Evolutionary conservation across 2,329 filamentous ascomycete genomes (phyloP).

Genomic region (Pezicula carpinea): DNA sequence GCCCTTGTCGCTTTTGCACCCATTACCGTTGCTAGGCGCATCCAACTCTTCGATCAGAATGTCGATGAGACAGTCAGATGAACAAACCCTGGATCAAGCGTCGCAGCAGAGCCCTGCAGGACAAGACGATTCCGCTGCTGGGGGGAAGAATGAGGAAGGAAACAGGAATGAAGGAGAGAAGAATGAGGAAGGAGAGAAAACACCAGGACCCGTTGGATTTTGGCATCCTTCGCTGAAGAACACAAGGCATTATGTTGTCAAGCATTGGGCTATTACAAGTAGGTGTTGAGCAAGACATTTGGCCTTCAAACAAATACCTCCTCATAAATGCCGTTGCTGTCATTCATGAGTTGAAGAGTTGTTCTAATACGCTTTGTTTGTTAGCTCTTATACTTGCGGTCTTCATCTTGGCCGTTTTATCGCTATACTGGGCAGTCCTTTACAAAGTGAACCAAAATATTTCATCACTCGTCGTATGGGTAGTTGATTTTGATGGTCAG

Average conservation of each 20-base stretch:
- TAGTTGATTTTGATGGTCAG: slow-evolving; percentile 60
- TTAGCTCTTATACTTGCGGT: slow-evolving; percentile 45
- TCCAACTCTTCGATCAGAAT: no score
- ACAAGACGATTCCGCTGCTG: no score
- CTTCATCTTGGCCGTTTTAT: slow-evolving; percentile 52
- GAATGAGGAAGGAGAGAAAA: slow-evolving; percentile 9
- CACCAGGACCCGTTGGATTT: slow-evolving; percentile 13
- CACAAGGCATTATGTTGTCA: slow-evolving; percentile 12
- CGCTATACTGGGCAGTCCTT: slow-evolving; percentile 58
- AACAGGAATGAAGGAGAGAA: slow-evolving; percentile 1
- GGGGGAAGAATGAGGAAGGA: not conserved
- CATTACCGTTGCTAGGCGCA: no score
- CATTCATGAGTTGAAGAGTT: slow-evolving; percentile 1
- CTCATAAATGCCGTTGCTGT: not conserved
- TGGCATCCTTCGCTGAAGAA: slow-evolving; percentile 15
- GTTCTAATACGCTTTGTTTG: not conserved
- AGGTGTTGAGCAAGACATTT: slow-evolving; percentile 6
- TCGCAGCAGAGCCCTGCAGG: no score
- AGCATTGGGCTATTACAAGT: slow-evolving; percentile 21
- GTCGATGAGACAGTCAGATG: no score
- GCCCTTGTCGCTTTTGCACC: no score
- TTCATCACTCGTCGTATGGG: slow-evolving; percentile 44
- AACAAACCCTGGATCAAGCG: no score
- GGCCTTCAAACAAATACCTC: not conserved
- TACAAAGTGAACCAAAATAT: slow-evolving; percentile 45